These are phyloP conservation scores for Lyophyllum semitale DNA, from an alignment of 768 basidiomycete species.

Conservation along the genomic window DNA sequence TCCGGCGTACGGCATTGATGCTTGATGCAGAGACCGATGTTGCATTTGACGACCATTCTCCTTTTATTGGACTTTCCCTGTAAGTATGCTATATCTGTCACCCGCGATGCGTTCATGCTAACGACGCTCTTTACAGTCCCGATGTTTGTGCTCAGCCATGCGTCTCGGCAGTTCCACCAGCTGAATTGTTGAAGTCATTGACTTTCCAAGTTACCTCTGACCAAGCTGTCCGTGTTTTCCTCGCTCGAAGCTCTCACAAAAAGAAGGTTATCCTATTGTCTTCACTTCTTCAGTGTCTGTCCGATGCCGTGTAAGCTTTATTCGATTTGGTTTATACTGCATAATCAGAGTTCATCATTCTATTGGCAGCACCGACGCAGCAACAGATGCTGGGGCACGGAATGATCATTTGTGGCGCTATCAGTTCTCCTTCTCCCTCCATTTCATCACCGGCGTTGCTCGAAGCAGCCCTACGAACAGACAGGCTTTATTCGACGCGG, in stretches of 20 bases:
- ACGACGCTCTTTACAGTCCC: background rate
- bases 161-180: conserved; percentile 7
- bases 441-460: conserved; percentile 10
- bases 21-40: conserved; percentile 12
- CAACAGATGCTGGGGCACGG: background rate
- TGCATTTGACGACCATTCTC: conserved; percentile 5
- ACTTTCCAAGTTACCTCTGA: conserved; percentile 13
- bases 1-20: conserved; percentile 7
- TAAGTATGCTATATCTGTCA: background rate
- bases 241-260: conserved; percentile 4
- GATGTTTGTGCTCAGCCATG: conserved; percentile 13
- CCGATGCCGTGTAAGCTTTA: conserved; percentile 5
- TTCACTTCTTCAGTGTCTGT: conserved; percentile 2
- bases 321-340: background rate
- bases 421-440: conserved; percentile 14
- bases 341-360: background rate
- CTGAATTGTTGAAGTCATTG: conserved; percentile 9
- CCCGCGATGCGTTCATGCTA: background rate
- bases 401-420: conserved; percentile 5
- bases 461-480: background rate
- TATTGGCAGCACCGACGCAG: background rate
- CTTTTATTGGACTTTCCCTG: conserved; percentile 8
- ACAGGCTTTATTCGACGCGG: conserved; percentile 11
- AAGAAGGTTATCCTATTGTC: conserved; percentile 10
- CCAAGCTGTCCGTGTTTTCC: conserved; percentile 17